Evolutionary conservation across 257 asterid species (phyloP), one percentile per base, ranked within the genome.

Genomic region (Scutellaria barbata): DNA sequence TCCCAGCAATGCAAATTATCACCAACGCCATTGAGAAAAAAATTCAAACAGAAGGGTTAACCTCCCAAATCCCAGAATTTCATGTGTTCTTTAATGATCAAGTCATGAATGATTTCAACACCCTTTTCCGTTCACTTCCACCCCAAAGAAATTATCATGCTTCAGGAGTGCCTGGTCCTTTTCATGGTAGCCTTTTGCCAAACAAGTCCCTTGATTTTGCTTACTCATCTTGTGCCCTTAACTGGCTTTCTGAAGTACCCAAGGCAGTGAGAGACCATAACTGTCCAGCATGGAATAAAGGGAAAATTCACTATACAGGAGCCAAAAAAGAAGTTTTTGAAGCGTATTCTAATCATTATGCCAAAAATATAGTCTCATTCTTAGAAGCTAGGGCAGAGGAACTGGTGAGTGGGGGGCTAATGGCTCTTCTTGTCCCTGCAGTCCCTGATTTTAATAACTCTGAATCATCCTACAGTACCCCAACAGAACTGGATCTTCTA

Each of bases 81-180:
- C 86, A 73, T 0, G 84, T 85, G 60, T 77, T 84, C 71, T 82
- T 85, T 10, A 87, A 79, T 30, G 85, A 85, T 68, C 87, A 67
- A 58, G 10, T 69, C 14, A 54, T 52, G 64, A 84, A 84, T 33
- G 85, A 88, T 73, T 85, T 84, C 84, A 84, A 81, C 74, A 74
- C 81, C 37, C 85, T 84, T 43, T 82, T 85, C 68, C 61, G 57
- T 11, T 77, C 83, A 37, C 72, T 84, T 40, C 84, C 85, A 51
- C 76, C 67, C 48, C 25, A 74, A 9, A 79, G 79, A 13, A 61
- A 76, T 3, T 88, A 75, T 18, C 53, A 73, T 40, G 85, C 76
- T 13, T 86, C 82, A 14, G 90, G 82, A 65, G 81, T 81, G 11
- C 87, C 92, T 0, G 92, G 89, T 30, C 68, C 84, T 35, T 85